Evolutionary conservation across 2,329 filamentous ascomycete genomes (phyloP), one percentile per base, ranked within the genome.

Genomic region (Alternaria viburni): DNA sequence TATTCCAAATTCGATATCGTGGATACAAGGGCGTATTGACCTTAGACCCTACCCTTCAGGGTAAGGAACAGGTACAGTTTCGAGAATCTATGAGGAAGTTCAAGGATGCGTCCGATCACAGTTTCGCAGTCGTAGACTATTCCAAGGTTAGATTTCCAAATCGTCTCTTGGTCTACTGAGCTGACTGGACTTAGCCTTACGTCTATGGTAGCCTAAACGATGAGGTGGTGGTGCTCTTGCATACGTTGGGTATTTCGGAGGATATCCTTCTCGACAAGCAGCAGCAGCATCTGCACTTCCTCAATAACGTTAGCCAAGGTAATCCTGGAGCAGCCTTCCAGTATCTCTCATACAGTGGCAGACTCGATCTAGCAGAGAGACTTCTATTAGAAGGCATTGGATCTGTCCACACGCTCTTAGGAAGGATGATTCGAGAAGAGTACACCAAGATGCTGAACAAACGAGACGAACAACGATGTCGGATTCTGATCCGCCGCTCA

Each of bases 1-100:
- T 82, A 5, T 80, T 79, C 57, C 80, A 83, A 61, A 81, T 83
- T 25, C 70, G 80, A 28, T 83, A 83, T 66, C 74, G 78, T 3
- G 81, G 81, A 3, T 83, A 83, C 63, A 83, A 83, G 58, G 81
- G 81, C 2, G 80, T 82, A 6, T 73, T 83, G 30, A 82, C 76
- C 11, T 47, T 81, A 13, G 80, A 83, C 54, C 77, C 75, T 6
- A 74, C 69, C 36, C 65, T 83, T 43, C 71, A 69, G 49, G 64
- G 69, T 12, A 62, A 67, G 49, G 65, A 69, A 15, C 62, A 68
- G 51, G 69, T 72, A 19, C 65, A 77, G 60, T 78, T 80, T 56
- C 69, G 77, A 47, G 69, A 75, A 43, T 83, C 81, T 3, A 83
- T 83, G 80, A 78, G 77, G 61, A 83, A 83, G 64, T 81, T 83